Evolutionary conservation across 202 grass and related monocot genomes (phyloP), one percentile per base, ranked within the genome.

Genomic region (Dendrocalamus latiflorus): DNA sequence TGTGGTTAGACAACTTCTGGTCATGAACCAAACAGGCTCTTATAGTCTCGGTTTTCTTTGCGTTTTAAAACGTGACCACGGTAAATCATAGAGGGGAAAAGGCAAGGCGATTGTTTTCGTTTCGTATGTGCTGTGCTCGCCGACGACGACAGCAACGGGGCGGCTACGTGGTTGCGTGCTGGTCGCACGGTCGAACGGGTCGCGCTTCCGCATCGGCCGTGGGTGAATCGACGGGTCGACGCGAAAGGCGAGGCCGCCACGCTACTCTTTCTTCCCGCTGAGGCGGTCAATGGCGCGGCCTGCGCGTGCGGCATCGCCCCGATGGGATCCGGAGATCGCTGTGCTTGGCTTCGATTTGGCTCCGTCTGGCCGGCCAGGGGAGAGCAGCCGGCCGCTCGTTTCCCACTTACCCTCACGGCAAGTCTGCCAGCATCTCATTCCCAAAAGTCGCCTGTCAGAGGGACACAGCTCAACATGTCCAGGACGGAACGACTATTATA

Each of bases 91-190:
- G 26, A 2, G 18, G 44, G 12, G 6, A 12, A 16, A 15, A 30
- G 26, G 24, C 17, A 9, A 21, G 44, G 58, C 56, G 38, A 24
- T 75, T 43, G 36, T 26, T 16, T 8, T 30, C 21, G 10, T 22
- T 15, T 15, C 10, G 1, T 6, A 11, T 1, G 13, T 20, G 39
- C 2, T 13, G 26, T 10, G 56, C 1, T 28, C 1, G 56, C 15
- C 22, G 75, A 72, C 30, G 68, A 3, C 80, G 75, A 65, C 67
- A 48, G 79, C 25, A 11, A 17, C 0, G 14, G 36, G 60, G 16
- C 62, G 61, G 76, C 82, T 47, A 89, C 87, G 83, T 89, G 87
- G 82, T 42, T 30, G 82, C 87, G 55, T 81, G 77, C 20, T 50
- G 24, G 44, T 47, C 81, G 75, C 59, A 71, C 33, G 33, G 33